Percentiles rank a stretch among this genome's conserved stretches.
phyloP scores from a whole-genome alignment of 169 alveolate species.

The Plasmodium cynomolgi region DNA sequence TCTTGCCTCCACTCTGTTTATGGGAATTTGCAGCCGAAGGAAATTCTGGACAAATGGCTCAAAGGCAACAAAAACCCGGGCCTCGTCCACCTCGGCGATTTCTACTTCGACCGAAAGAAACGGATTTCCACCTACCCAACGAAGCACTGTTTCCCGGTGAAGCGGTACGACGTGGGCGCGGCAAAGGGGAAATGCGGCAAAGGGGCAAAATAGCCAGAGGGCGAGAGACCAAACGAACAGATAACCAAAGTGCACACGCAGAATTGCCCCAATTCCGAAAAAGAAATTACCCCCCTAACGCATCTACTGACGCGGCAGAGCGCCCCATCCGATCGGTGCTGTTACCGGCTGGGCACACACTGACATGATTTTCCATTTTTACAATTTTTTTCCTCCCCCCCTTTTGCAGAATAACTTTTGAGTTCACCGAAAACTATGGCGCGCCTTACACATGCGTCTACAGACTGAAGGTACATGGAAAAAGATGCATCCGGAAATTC shows the following conservation, averaged over 20 bases:
- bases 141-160: constrained; percentile 60
- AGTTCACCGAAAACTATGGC: constrained; percentile 69
- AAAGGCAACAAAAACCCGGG: constrained; percentile 25
- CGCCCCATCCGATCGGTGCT: neutral
- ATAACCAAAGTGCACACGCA: neutral
- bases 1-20: constrained; percentile 61
- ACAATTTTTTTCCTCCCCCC: neutral
- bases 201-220: neutral
- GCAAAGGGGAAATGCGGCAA: neutral
- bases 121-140: constrained; percentile 56
- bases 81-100: constrained; percentile 62
- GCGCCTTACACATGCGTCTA: constrained; percentile 69
- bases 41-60: constrained; percentile 58
- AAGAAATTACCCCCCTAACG: neutral
- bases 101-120: constrained; percentile 69
- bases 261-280: neutral
- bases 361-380: neutral
- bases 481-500: constrained; percentile 45
- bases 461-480: constrained; percentile 64
- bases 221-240: neutral
- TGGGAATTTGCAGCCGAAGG: constrained; percentile 26
- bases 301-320: neutral
- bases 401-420: constrained; percentile 36
- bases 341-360: neutral
- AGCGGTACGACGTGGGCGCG: constrained; percentile 13